Evolutionary conservation across 75 land plant species (phyloP), one percentile per base, ranked within the genome.

Genomic region (Azolla pinnata): DNA sequence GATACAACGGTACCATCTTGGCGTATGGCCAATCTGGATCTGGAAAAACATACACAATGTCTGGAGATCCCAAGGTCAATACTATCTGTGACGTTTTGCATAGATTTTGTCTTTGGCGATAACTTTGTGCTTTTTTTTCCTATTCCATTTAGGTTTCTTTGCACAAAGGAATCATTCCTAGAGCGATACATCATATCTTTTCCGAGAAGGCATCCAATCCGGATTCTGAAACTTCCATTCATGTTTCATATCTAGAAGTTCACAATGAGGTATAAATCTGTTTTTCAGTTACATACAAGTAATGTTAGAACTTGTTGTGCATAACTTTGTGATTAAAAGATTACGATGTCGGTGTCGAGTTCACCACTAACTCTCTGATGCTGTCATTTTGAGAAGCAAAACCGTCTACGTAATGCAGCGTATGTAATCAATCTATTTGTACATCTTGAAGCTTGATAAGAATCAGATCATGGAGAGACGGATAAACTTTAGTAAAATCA

Each of bases 11-110:
- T 19, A 73, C 68, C n/a, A 34, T 73, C 25, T 19, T 73, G 49
- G 60, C 70, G 31, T 73, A 73, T 67, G 75, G 75, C 28, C 75
- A 73, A 54, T 56, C 54, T 42, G 75, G 75, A 33, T 67, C 75
- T 44, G 75, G 75, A 29, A 73, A 73, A 33, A 73, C 75, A 0
- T 67, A 60, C 27, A 67, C 75, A 12, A 73, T 73, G 75, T 60
- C 59, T 24, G 75, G 75, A 17, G 75, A 67, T 60, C 40, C 40
- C 30, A 66, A 73, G 63, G 75, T 73, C 10, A 20, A 45, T 27
- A 40, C 56, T 38, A 32, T 24, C 34, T 2, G 1, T 31, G 34
- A n/a, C 20, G 34, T 44, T 42, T 38, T 26, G 2, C 18, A 19
- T 4, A 2, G 16, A 7, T 42, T 10, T 23, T 38, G 24, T 10